Evolutionary conservation across 140 eudicot species (phyloP).

Genomic region (Flaveria floridana): DNA sequence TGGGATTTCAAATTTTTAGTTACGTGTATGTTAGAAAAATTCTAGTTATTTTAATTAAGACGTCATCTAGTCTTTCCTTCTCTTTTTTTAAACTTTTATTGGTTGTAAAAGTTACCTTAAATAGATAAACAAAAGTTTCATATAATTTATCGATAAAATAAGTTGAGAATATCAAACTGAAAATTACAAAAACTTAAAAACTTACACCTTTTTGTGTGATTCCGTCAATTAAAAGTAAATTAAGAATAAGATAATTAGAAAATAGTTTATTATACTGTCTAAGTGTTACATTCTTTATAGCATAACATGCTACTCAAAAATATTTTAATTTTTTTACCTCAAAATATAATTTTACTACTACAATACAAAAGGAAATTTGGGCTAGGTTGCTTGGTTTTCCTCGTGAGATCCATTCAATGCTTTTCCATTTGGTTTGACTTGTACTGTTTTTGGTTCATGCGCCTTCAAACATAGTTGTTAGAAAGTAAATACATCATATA

Average conservation of each 20-base stretch:
- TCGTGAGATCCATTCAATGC: constrained; percentile 15
- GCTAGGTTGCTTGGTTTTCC: constrained; percentile 12
- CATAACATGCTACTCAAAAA: not conserved
- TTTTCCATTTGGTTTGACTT: constrained; percentile 6
- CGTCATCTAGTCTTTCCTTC: not conserved
- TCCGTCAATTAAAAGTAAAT: not conserved
- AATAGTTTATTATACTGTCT: no score
- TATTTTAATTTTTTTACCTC: not conserved
- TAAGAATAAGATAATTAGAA: no score
- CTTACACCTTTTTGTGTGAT: not conserved
- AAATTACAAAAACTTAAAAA: not conserved
- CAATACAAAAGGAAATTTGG: not conserved
- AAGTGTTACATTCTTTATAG: not conserved
- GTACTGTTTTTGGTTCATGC: not conserved
- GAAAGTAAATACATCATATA: no score
- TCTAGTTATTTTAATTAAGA: no score
- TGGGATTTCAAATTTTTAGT: not conserved
- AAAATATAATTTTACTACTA: constrained; percentile 6
- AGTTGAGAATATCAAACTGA: no score
- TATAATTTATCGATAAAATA: not conserved
- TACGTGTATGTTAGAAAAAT: not conserved
- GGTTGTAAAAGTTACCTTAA: not conserved
- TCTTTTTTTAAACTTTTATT: not conserved
- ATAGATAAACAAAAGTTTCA: not conserved
- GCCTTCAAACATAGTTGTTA: no score